Conservation (phyloP, 306 rosid species). For the Rosa lucieae region DNA sequence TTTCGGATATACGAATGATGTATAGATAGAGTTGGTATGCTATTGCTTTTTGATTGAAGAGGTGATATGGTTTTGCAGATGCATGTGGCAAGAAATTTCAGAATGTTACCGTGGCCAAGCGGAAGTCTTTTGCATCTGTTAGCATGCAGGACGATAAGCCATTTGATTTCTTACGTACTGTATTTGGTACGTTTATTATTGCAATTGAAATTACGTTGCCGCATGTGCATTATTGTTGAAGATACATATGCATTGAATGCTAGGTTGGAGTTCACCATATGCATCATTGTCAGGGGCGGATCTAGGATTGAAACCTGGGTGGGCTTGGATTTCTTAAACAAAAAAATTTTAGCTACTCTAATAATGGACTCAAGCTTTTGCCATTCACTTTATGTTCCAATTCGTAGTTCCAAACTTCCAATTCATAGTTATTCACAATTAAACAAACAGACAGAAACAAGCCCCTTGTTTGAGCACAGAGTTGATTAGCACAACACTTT, state of each 20-base stretch:
- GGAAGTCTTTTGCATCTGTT: slow-evolving; percentile 71
- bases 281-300: neutral
- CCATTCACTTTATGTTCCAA: too few species aligned
- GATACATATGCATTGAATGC: neutral
- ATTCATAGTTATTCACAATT: too few species aligned
- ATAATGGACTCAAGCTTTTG: too few species aligned
- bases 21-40: neutral
- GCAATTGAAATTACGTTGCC: neutral
- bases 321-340: too few species aligned
- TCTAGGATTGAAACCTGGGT: too few species aligned
- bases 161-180: slow-evolving; percentile 77
- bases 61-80: slow-evolving; percentile 22
- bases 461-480: too few species aligned
- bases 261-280: slow-evolving; percentile 12
- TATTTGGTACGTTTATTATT: slow-evolving; percentile 55
- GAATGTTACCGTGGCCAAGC: slow-evolving; percentile 33
- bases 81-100: slow-evolving; percentile 40
- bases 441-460: too few species aligned
- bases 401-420: too few species aligned
- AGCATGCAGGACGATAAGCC: slow-evolving; percentile 68
- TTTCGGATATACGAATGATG: too few species aligned
- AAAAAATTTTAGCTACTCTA: too few species aligned
- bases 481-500: too few species aligned
- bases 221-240: too few species aligned
- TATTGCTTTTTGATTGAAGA: slow-evolving; percentile 33